phyloP scores from a whole-genome alignment of 371 early-diverging fungal species.

The Paraphysoderma sedebokerense region DNA sequence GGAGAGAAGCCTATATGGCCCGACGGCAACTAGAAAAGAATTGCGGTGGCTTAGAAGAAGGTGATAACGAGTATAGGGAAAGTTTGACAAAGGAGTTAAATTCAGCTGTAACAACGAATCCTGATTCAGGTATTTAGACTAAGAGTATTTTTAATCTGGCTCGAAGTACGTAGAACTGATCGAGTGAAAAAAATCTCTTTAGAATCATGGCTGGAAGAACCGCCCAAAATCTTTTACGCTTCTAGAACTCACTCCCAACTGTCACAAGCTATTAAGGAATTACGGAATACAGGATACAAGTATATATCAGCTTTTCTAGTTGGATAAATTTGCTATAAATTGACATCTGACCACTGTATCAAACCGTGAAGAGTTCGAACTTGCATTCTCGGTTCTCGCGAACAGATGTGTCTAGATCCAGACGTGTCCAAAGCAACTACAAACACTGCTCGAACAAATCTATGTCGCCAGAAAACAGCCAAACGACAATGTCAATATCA shows the following conservation, averaged over 20 bases:
- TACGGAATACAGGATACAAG: conserved; percentile 21
- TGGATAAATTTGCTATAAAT: conserved; percentile 7
- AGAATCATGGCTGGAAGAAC: too few species aligned
- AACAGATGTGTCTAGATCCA: conserved; percentile 12
- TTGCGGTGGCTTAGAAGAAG: not conserved
- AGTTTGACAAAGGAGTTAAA: too few species aligned
- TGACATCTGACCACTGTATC: conserved; percentile 4
- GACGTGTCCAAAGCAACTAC: conserved; percentile 4
- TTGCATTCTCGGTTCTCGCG: conserved; percentile 9
- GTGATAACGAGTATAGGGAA: not conserved
- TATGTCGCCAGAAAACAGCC: too few species aligned
- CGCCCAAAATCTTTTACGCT: conserved; percentile 26
- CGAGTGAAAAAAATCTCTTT: not conserved
- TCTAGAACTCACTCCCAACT: conserved; percentile 54
- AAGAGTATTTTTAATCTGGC: not conserved
- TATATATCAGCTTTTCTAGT: conserved; percentile 5
- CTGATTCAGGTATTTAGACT: not conserved
- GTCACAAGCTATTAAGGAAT: conserved; percentile 35
- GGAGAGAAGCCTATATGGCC: not conserved
- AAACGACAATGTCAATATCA: too few species aligned
- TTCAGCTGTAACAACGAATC: not conserved
- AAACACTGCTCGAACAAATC: conserved; percentile 4
- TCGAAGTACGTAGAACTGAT: not conserved
- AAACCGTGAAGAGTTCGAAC: conserved; percentile 1
- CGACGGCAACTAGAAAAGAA: not conserved